Conservation (phyloP, 805 yeast genomes). For the Ogataea corticis region DNA sequence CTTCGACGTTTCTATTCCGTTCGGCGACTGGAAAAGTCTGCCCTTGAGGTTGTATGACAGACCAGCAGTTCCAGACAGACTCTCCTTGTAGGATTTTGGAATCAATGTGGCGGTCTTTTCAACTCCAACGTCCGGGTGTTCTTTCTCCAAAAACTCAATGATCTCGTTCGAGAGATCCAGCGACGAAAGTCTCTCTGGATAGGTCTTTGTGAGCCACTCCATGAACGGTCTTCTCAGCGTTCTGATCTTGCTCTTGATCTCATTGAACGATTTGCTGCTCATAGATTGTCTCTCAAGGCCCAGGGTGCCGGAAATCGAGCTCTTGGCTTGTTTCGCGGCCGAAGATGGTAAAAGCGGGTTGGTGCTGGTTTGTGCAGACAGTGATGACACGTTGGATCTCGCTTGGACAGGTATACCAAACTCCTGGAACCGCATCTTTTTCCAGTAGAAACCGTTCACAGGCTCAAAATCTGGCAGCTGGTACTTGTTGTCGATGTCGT, state of each 20-base stretch:
- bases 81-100: slow-evolving; percentile 22
- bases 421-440: slow-evolving; percentile 67
- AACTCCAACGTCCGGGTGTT: slow-evolving; percentile 16
- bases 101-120: slow-evolving; percentile 10
- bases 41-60: slow-evolving; percentile 70
- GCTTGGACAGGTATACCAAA: slow-evolving; percentile 51
- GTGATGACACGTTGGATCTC: slow-evolving; percentile 8
- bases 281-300: slow-evolving; percentile 26
- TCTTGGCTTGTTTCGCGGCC: slow-evolving; percentile 23
- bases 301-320: slow-evolving; percentile 29
- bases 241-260: slow-evolving; percentile 42
- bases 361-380: slow-evolving; percentile 6
- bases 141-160: slow-evolving; percentile 39
- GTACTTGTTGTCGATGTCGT: slow-evolving; percentile 66
- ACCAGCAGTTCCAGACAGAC: slow-evolving; percentile 69
- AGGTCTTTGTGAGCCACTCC: slow-evolving; percentile 50
- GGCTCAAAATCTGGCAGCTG: slow-evolving; percentile 73
- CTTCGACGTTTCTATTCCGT: slow-evolving; percentile 55
- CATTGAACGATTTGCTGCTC: slow-evolving; percentile 20
- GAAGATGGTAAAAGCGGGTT: slow-evolving; percentile 44
- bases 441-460: slow-evolving; percentile 57
- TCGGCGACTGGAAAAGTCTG: slow-evolving; percentile 65
- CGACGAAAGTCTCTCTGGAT: slow-evolving; percentile 43
- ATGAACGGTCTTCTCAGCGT: slow-evolving; percentile 53
- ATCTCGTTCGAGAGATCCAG: slow-evolving; percentile 40